Conservation (phyloP, 2,329 filamentous ascomycete genomes). For the Fusarium stilboides region DNA sequence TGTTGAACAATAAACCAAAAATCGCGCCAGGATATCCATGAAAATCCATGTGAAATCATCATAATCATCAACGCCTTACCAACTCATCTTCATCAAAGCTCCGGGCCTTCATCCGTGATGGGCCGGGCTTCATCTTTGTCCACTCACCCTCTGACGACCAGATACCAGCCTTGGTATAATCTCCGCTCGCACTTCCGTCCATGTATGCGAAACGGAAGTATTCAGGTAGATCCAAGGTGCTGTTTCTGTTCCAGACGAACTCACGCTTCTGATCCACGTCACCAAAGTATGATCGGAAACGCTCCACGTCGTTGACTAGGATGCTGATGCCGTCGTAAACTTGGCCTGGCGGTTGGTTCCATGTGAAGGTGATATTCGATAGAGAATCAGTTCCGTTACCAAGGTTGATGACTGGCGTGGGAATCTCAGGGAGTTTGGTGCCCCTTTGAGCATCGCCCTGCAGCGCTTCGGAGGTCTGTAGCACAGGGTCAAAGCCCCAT, state of each 20-base stretch:
- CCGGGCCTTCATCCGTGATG: slow-evolving; percentile 62
- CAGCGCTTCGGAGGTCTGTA: slow-evolving; percentile 84
- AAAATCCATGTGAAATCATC: slow-evolving; percentile 13
- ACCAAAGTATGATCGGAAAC: slow-evolving; percentile 80
- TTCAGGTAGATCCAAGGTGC: slow-evolving; percentile 67
- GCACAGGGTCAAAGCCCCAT: slow-evolving; percentile 92
- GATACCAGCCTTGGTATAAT: slow-evolving; percentile 82
- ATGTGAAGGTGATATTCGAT: slow-evolving; percentile 77
- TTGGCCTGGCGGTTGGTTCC: slow-evolving; percentile 61
- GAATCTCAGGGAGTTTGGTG: slow-evolving; percentile 71
- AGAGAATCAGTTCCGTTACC: slow-evolving; percentile 57
- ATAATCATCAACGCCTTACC: slow-evolving; percentile 33
- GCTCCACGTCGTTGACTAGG: slow-evolving; percentile 88
- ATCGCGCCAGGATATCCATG: slow-evolving; percentile 2
- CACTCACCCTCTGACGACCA: slow-evolving; percentile 78
- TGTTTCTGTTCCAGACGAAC: slow-evolving; percentile 74
- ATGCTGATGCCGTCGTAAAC: slow-evolving; percentile 83
- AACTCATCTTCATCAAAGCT: slow-evolving; percentile 45
- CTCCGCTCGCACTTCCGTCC: slow-evolving; percentile 73
- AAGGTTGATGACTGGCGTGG: slow-evolving; percentile 63
- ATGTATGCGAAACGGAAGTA: slow-evolving; percentile 86
- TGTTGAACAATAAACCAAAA: slow-evolving; percentile 8
- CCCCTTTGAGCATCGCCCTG: slow-evolving; percentile 77
- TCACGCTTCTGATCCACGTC: slow-evolving; percentile 61
- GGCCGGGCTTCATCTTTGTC: slow-evolving; percentile 75